Percentiles rank a stretch among this genome's conserved stretches.
Conservation (phyloP, 2,329 filamentous ascomycete genomes). For the Gaeumannomyces tritici region DNA sequence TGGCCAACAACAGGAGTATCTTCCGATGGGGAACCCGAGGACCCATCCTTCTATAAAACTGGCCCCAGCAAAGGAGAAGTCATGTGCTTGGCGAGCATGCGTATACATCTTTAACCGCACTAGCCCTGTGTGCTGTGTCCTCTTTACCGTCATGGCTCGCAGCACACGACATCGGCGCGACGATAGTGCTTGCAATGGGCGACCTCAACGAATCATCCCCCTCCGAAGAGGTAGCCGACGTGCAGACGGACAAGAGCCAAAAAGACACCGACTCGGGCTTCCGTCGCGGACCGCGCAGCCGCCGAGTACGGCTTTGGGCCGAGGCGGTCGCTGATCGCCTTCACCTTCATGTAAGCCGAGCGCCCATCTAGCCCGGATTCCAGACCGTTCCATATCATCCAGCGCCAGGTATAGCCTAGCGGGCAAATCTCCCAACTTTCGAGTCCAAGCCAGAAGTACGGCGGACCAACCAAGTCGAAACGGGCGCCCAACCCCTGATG, state of each 20-base stretch:
- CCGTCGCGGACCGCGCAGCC: constrained; percentile 10
- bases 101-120: not conserved
- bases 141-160: not conserved
- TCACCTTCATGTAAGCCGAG: constrained; percentile 14
- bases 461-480: not conserved
- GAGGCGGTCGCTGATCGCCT: constrained; percentile 13
- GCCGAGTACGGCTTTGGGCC: constrained; percentile 9
- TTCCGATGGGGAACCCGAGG: no score
- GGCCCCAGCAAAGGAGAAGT: not conserved
- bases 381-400: not conserved
- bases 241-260: not conserved
- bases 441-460: not conserved
- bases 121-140: not conserved
- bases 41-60: no score
- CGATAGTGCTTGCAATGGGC: not conserved
- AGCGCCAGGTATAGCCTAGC: not conserved
- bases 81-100: not conserved
- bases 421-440: not conserved
- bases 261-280: constrained; percentile 1
- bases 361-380: no score
- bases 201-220: not conserved
- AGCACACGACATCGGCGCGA: no score
- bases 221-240: not conserved
- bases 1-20: no score
- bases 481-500: not conserved